phyloP scores from a whole-genome alignment of 345 rosid species.

The Heritiera littoralis region DNA sequence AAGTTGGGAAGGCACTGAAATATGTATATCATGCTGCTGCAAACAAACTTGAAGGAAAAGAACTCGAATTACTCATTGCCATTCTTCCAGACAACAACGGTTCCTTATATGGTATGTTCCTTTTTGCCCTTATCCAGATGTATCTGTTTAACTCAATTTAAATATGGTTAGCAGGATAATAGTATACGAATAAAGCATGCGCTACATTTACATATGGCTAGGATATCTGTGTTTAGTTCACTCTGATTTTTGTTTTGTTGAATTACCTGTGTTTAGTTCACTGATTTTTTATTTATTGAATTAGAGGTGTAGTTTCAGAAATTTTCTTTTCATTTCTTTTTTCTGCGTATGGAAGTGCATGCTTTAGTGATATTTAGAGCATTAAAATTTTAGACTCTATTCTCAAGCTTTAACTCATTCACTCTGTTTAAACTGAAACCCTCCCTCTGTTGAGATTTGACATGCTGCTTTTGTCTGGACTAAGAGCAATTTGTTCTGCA shows the following conservation, averaged over 20 bases:
- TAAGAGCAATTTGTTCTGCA: slow-evolving; percentile 14
- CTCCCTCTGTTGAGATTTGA: slow-evolving; percentile 6
- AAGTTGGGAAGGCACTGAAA: slow-evolving; percentile 37
- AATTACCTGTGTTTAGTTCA: background rate
- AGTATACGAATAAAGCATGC: background rate
- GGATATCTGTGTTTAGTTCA: background rate
- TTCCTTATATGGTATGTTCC: slow-evolving; percentile 42
- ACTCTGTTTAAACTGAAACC: background rate
- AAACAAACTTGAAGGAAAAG: slow-evolving; percentile 41
- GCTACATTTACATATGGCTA: background rate
- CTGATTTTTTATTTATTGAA: background rate
- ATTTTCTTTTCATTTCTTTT: background rate
- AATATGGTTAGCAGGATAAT: background rate
- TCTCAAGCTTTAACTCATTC: background rate
- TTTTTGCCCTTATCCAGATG: background rate
- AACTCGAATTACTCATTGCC: slow-evolving; percentile 43
- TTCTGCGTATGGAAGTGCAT: background rate
- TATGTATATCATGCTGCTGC: slow-evolving; percentile 33
- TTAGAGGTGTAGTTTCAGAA: background rate
- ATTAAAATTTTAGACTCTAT: background rate
- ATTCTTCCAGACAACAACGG: slow-evolving; percentile 48
- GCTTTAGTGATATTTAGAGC: background rate
- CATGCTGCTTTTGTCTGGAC: background rate
- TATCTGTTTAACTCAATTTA: background rate
- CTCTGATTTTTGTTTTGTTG: background rate